These are phyloP conservation scores for Stromatinia cepivora DNA, from an alignment of 2,329 filamentous ascomycete genomes.

Conservation along the genomic window DNA sequence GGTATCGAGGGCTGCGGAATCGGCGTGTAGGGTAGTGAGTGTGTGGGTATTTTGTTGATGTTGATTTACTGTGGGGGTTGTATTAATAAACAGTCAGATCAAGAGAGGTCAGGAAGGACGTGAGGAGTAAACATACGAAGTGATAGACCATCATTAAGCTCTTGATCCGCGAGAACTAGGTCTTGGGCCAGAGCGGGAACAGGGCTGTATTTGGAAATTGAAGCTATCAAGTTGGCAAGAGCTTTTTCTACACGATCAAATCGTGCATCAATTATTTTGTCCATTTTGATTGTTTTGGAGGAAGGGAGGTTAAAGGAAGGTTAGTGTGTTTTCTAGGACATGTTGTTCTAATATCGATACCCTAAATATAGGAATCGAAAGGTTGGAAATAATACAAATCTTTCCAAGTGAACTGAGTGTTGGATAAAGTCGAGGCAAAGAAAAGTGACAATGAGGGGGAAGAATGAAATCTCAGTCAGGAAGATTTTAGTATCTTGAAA, in stretches of 20 bases:
- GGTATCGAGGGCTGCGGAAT: conserved; percentile 64
- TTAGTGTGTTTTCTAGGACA: neutral
- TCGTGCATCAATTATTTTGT: conserved; percentile 59
- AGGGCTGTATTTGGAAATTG: conserved; percentile 79
- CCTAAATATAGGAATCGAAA: conserved; percentile 3
- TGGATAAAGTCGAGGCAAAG: neutral
- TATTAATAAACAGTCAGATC: neutral
- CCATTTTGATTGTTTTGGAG: conserved; percentile 49
- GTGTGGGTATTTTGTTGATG: conserved; percentile 75
- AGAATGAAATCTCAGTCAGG: neutral
- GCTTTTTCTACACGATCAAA: conserved; percentile 68
- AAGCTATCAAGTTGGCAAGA: conserved; percentile 70
- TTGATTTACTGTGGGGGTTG: conserved; percentile 55
- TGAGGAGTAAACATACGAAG: conserved; percentile 51
- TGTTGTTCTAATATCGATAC: conserved; percentile 2
- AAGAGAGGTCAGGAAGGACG: neutral
- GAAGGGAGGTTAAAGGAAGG: neutral
- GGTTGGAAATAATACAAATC: neutral
- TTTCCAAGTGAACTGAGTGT: neutral
- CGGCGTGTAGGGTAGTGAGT: conserved; percentile 66
- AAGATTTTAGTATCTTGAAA: too few species aligned
- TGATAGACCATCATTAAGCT: conserved; percentile 65
- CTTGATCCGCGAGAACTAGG: conserved; percentile 68
- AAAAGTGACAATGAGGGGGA: neutral
- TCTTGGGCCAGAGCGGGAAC: conserved; percentile 66